Percentiles rank a stretch among this genome's conserved stretches.
Evolutionary conservation across 1,139 yeast genomes (phyloP).

Genomic region (Saccharomyces hybrid): DNA sequence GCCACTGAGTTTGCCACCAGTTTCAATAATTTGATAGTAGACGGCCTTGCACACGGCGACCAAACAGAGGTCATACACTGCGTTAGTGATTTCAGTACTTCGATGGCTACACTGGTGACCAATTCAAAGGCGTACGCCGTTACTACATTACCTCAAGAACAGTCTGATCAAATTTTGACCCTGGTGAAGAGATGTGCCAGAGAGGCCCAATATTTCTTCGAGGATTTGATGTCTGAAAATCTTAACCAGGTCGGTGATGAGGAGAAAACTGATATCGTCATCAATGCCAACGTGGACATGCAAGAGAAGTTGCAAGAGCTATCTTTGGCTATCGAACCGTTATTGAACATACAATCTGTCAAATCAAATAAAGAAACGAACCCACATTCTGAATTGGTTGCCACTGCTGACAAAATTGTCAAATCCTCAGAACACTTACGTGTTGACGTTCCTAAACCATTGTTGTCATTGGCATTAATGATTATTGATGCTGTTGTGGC

Average conservation of each 20-base stretch:
- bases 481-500: constrained; percentile 73
- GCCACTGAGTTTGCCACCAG: constrained; percentile 79
- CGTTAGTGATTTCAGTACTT: constrained; percentile 58
- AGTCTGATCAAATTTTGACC: constrained; percentile 41
- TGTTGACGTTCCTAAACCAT: constrained; percentile 68
- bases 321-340: constrained; percentile 30
- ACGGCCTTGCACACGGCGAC: constrained; percentile 59
- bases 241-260: constrained; percentile 50
- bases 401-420: constrained; percentile 53
- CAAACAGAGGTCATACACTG: constrained; percentile 61
- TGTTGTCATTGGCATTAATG: constrained; percentile 71
- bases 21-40: constrained; percentile 71
- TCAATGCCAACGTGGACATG: constrained; percentile 65
- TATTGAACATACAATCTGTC: constrained; percentile 4
- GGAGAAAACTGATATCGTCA: constrained; percentile 60
- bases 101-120: constrained; percentile 48
- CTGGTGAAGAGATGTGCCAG: constrained; percentile 53
- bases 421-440: constrained; percentile 60
- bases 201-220: constrained; percentile 56
- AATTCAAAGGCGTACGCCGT: constrained; percentile 31
- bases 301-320: constrained; percentile 64
- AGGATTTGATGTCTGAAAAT: constrained; percentile 47
- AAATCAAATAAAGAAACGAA: constrained; percentile 45
- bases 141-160: constrained; percentile 2
- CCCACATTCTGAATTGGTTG: constrained; percentile 34